These are phyloP conservation scores for Micractinium sp. DNA, from an alignment of 139 green algal genomes.

Conservation along the genomic window DNA sequence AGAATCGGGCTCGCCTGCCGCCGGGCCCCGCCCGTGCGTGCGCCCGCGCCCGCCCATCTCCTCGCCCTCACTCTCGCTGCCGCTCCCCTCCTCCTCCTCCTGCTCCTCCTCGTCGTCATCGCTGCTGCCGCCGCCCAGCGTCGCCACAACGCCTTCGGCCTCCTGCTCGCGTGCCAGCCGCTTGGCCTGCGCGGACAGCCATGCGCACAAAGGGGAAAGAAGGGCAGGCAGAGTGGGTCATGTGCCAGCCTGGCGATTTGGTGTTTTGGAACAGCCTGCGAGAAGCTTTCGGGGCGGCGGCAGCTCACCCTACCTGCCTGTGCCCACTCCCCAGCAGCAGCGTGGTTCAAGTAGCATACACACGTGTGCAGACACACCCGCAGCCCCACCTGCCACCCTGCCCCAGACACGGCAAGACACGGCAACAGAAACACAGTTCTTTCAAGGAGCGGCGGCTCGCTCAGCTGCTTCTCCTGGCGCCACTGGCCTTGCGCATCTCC, in stretches of 20 bases:
- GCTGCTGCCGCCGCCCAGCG: background rate
- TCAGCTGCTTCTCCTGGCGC: conserved; percentile 56
- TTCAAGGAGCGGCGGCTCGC: background rate
- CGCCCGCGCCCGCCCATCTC: background rate
- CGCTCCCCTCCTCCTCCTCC: background rate
- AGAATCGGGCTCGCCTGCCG: background rate
- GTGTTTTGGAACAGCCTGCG: too few relatives aligned
- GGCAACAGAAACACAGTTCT: too few relatives aligned
- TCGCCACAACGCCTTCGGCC: background rate
- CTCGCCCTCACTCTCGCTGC: background rate
- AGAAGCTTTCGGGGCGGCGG: too few relatives aligned
- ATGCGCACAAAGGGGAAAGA: background rate
- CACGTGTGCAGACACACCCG: too few relatives aligned
- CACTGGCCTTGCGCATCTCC: conserved; percentile 49
- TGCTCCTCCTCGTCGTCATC: conserved; percentile 6
- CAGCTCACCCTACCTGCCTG: too few relatives aligned
- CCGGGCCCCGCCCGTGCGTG: background rate
- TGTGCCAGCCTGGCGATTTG: background rate
- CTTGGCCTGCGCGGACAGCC: conserved; percentile 18
- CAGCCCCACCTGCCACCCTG: too few relatives aligned
- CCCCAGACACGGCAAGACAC: too few relatives aligned
- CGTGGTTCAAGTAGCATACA: too few relatives aligned
- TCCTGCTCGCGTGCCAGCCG: conserved; percentile 35
- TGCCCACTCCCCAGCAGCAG: too few relatives aligned
- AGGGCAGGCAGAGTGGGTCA: background rate